Conservation (phyloP, 345 rosid genomes). For the Populus alba region DNA sequence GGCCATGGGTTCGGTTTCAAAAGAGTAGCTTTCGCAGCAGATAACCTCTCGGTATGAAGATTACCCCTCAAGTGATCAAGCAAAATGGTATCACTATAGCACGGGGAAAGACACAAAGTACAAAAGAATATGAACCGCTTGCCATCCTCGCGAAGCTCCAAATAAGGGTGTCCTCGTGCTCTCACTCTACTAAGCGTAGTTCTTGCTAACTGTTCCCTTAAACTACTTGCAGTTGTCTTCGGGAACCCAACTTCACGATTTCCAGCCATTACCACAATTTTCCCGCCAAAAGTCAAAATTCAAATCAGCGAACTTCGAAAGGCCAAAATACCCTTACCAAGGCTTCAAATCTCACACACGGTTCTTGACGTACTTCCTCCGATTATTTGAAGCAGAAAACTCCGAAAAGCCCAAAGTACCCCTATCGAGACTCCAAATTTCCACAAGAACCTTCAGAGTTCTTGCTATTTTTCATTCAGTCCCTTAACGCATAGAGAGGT, state of each 20-base stretch:
- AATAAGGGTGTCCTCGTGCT: conserved; percentile 66
- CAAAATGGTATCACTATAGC: conserved; percentile 72
- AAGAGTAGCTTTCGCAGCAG: conserved; percentile 70
- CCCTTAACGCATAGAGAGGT: not conserved
- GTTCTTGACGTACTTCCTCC: not conserved
- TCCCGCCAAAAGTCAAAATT: conserved; percentile 25
- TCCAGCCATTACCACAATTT: conserved; percentile 49
- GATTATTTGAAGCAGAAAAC: conserved; percentile 13
- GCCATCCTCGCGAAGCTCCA: conserved; percentile 80
- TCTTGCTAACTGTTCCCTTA: conserved; percentile 68
- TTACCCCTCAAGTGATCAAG: conserved; percentile 73
- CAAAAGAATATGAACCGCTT: conserved; percentile 77
- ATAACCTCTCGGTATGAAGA: conserved; percentile 67
- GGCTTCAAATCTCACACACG: not conserved
- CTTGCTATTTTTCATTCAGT: not conserved
- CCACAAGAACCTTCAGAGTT: not conserved
- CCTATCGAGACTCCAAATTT: not conserved
- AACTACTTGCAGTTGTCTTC: conserved; percentile 38
- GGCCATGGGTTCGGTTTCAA: conserved; percentile 84
- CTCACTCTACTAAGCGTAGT: conserved; percentile 60
- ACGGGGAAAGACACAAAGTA: conserved; percentile 78
- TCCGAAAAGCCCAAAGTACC: conserved; percentile 10
- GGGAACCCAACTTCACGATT: conserved; percentile 54
- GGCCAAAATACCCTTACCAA: conserved; percentile 5
- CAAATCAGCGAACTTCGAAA: conserved; percentile 14